Base-by-base conservation (phyloP, 306 rosid genomes). In the Geum urbanum region DNA sequence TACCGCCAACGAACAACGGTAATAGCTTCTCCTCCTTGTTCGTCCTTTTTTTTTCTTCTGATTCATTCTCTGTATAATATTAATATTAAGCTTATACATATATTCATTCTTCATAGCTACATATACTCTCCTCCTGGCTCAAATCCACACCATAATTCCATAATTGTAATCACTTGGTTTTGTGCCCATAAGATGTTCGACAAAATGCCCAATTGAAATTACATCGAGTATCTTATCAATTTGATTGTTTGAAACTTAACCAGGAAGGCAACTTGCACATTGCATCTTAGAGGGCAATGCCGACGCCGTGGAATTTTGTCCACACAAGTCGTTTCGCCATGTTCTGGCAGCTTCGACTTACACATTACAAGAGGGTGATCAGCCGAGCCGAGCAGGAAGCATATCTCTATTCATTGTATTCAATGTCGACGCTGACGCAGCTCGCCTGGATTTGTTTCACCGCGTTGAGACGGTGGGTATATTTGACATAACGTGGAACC, bases 291-390 rank as follows among this genome's bases (percentile, higher is more conserved):
- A 90, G 40, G 96, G 97, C 19, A 90, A 94, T 78, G 89, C 94
- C n/a, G 96, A 94, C 51, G 96, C 88, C 6, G 98, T 87, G 11
- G 96, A 90, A 79, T 94, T 94, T 71, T 94, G 97, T 63, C 89
- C 96, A 5, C 87, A 86, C 69, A 58, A 79, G 45, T 59, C 77
- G n/a, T 71, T 74, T 78, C 80, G 43, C 52, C 76, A 86, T 76
- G 82, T 86, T 79, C 76, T 92, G 71, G 98, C 96, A 0, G 91
- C 87, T 54, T 88, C 97, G 12, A 90, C 98, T 5, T 94, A 90
- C 79, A 87, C 88, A 37, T 76, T 90, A 47, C 88, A 82, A 60
- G 97, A 90, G 74, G 97, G 90, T 35, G 86, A 75, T 72, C 75
- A 8, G n/a, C 96, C 87, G 19, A 81, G 78, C 68, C 81, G 96